phyloP scores from a whole-genome alignment of 768 basidiomycete genomes.

The Coprinopsis sp. region DNA sequence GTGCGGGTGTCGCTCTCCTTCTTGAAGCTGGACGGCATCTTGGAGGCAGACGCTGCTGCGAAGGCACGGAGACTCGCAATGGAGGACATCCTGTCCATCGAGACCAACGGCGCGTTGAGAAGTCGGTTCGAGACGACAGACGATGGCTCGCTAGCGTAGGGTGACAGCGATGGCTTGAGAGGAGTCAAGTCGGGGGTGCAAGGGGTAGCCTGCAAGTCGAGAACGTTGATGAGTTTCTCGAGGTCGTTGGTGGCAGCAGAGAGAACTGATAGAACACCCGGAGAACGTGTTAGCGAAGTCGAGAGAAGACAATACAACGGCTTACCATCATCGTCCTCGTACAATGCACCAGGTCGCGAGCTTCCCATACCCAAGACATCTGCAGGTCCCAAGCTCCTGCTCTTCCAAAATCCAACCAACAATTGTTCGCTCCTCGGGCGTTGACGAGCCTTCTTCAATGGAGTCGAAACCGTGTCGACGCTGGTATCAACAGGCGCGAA shows the following conservation, averaged over 20 bases:
- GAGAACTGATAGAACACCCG: constrained; percentile 63
- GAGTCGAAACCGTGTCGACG: constrained; percentile 27
- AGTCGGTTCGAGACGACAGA: constrained; percentile 19
- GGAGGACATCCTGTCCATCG: no score
- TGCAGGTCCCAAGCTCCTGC: not conserved
- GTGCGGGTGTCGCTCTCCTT: no score
- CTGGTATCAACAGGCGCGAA: no score
- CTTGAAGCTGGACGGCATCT: no score
- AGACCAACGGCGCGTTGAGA: no score
- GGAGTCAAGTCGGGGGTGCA: constrained; percentile 46
- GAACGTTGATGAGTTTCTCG: constrained; percentile 69
- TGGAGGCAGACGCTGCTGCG: no score
- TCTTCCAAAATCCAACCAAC: constrained; percentile 34
- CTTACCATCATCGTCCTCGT: constrained; percentile 54
- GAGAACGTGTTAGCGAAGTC: constrained; percentile 18
- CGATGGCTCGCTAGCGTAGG: constrained; percentile 11
- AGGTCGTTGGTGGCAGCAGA: constrained; percentile 79
- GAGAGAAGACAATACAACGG: constrained; percentile 13
- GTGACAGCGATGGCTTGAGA: constrained; percentile 31
- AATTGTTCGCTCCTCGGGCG: constrained; percentile 66
- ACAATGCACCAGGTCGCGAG: constrained; percentile 44
- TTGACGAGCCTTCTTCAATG: constrained; percentile 41
- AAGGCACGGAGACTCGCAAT: no score
- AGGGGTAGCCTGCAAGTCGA: constrained; percentile 80
- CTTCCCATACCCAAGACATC: no score